A percentile compares a stretch with the other conserved stretches of the same genome.
Conservation (phyloP, 2,329 filamentous ascomycete genomes). For the Delphinella strobiligena region DNA sequence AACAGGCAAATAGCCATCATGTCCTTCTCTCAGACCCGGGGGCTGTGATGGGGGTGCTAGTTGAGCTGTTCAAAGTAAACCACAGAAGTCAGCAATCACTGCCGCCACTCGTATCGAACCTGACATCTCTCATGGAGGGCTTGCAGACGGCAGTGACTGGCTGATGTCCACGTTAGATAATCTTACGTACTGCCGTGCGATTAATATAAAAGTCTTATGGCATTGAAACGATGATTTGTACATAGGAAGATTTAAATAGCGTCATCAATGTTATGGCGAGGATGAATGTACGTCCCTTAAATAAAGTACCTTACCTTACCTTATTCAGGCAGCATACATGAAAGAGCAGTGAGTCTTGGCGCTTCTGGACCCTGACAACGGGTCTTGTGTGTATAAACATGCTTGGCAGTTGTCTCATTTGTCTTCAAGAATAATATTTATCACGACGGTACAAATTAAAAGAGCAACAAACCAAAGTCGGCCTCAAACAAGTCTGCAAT, state of each 20-base stretch:
- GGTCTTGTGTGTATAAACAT: background rate
- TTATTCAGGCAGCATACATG: too few species aligned
- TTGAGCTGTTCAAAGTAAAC: constrained; percentile 45
- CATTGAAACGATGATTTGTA: too few species aligned
- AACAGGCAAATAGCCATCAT: constrained; percentile 12
- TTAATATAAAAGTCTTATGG: too few species aligned
- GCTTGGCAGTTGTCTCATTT: background rate
- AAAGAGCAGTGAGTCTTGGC: background rate
- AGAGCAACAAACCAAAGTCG: background rate
- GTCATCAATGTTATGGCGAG: too few species aligned
- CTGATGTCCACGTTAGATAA: too few species aligned
- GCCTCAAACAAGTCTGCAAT: background rate
- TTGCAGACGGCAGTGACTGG: constrained; percentile 19
- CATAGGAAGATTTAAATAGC: too few species aligned
- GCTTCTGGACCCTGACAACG: background rate
- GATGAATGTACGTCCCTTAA: too few species aligned
- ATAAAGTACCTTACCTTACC: too few species aligned
- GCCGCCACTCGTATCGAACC: constrained; percentile 55
- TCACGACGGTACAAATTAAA: background rate
- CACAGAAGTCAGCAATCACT: constrained; percentile 26
- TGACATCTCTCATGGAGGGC: constrained; percentile 51
- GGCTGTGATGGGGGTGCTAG: constrained; percentile 46
- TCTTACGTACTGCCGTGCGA: too few species aligned
- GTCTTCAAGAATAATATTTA: background rate
- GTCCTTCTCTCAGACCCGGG: constrained; percentile 42